Evolutionary conservation across 352 stramenopile species (phyloP).

Genomic region (Phytophthora idaei): DNA sequence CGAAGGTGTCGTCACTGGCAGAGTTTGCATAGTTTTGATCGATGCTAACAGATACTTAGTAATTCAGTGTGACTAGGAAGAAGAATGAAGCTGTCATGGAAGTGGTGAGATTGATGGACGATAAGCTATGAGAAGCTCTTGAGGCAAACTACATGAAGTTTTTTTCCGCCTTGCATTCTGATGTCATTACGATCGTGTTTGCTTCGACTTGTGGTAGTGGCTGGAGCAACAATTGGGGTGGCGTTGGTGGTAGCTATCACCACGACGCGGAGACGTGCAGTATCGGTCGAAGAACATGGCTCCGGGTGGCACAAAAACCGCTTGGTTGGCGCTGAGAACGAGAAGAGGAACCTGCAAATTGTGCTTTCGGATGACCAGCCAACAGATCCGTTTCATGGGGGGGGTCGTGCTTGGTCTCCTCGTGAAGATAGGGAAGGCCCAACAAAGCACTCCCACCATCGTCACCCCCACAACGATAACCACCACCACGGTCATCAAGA

Average conservation of each 20-base stretch:
- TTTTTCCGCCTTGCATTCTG: constrained; percentile 1
- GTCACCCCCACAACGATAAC: too few species aligned
- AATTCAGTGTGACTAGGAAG: constrained; percentile 3
- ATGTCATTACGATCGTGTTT: constrained; percentile 11
- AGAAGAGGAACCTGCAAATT: constrained; percentile 8
- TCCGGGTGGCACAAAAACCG: background rate
- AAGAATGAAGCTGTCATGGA: background rate
- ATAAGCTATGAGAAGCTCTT: constrained; percentile 12
- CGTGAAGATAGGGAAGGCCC: background rate
- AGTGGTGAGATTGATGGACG: constrained; percentile 22
- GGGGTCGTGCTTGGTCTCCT: background rate
- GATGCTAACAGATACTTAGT: constrained; percentile 17
- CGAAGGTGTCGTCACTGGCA: constrained; percentile 13
- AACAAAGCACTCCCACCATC: too few species aligned
- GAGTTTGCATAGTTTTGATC: background rate
- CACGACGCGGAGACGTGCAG: background rate
- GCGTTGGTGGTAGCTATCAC: constrained; percentile 7
- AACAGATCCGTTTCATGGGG: background rate
- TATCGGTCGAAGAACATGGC: background rate
- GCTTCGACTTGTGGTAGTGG: constrained; percentile 20
- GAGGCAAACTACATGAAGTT: background rate
- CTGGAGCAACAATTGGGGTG: constrained; percentile 5
- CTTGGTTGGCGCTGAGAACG: background rate
- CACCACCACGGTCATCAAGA: constrained; percentile 4
- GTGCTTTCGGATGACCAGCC: background rate